Percentiles rank a stretch among this genome's conserved stretches.
phyloP scores from a whole-genome alignment of 768 basidiomycete genomes.

The Pleurotus sapidus region DNA sequence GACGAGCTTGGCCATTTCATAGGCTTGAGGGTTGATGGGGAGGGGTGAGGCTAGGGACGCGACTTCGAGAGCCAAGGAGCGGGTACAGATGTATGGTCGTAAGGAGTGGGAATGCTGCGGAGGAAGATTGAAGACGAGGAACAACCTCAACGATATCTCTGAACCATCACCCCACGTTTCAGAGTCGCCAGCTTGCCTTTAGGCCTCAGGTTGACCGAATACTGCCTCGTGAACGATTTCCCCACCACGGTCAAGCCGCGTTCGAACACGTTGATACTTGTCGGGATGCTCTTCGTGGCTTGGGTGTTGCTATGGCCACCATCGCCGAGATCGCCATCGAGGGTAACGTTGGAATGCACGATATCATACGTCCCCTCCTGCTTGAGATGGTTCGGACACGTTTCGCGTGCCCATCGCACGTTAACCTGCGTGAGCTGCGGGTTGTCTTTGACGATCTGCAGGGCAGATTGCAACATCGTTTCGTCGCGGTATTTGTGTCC shows the following conservation, averaged over 20 bases:
- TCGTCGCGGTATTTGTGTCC: conserved; percentile 41
- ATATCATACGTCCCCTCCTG: conserved; percentile 6
- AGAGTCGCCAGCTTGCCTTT: neutral
- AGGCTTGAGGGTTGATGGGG: too few relatives aligned
- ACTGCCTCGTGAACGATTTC: conserved; percentile 6
- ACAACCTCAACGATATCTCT: neutral
- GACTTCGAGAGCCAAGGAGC: too few relatives aligned
- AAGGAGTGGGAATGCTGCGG: too few relatives aligned
- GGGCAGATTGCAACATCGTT: conserved; percentile 1
- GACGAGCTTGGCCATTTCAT: too few relatives aligned
- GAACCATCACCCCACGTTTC: conserved; percentile 1
- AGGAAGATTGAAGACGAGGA: too few relatives aligned
- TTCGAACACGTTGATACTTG: neutral
- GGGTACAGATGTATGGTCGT: too few relatives aligned
- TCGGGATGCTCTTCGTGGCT: neutral
- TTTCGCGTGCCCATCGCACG: conserved; percentile 5
- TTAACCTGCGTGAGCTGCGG: neutral
- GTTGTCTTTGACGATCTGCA: conserved; percentile 4
- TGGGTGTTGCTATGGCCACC: neutral
- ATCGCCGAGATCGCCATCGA: neutral
- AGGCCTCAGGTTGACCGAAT: neutral
- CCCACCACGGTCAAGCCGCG: conserved; percentile 2
- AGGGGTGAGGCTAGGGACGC: too few relatives aligned
- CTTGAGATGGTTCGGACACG: conserved; percentile 6
- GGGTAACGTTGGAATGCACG: neutral